A percentile compares a stretch with the other conserved stretches of the same genome.
Conservation (phyloP, 257 asterid genomes). For the Forsythia suspensa region DNA sequence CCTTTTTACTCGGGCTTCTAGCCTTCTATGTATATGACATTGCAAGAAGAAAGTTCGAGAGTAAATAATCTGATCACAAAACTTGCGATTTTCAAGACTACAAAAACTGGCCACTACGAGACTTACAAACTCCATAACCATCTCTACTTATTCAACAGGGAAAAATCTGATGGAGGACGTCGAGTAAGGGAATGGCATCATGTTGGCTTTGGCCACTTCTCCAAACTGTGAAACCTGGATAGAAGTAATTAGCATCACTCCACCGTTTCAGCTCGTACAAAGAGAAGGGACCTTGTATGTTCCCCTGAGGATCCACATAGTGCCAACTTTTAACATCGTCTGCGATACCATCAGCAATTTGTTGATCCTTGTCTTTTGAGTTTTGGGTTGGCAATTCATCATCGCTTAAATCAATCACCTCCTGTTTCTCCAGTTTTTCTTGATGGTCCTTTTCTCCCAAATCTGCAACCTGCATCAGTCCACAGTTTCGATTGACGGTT, state of each 20-base stretch:
- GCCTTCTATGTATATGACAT: neutral
- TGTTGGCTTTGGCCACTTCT: constrained; percentile 33
- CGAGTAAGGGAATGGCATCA: constrained; percentile 43
- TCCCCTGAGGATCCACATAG: constrained; percentile 70
- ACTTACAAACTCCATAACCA: neutral
- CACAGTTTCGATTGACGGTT: constrained; percentile 8
- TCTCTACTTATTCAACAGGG: constrained; percentile 8
- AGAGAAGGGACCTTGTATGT: constrained; percentile 68
- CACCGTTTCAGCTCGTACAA: constrained; percentile 43
- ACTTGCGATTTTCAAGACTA: neutral
- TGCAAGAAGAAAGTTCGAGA: neutral
- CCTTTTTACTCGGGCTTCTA: neutral
- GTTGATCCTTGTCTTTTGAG: constrained; percentile 2
- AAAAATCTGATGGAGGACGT: constrained; percentile 41
- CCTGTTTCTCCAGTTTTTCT: neutral
- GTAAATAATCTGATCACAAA: neutral
- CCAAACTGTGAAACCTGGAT: constrained; percentile 59
- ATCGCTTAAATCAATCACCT: constrained; percentile 59
- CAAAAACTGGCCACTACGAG: too few relatives aligned
- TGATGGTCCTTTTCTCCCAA: neutral
- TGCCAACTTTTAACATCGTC: constrained; percentile 38
- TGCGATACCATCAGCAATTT: constrained; percentile 2
- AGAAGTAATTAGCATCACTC: constrained; percentile 55
- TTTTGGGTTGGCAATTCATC: constrained; percentile 42
- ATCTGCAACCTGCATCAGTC: constrained; percentile 6